Percentiles rank a stretch among this genome's conserved stretches.
Evolutionary conservation across 768 basidiomycete species (phyloP).

Genomic region (Macrolepiota albuminosa): DNA sequence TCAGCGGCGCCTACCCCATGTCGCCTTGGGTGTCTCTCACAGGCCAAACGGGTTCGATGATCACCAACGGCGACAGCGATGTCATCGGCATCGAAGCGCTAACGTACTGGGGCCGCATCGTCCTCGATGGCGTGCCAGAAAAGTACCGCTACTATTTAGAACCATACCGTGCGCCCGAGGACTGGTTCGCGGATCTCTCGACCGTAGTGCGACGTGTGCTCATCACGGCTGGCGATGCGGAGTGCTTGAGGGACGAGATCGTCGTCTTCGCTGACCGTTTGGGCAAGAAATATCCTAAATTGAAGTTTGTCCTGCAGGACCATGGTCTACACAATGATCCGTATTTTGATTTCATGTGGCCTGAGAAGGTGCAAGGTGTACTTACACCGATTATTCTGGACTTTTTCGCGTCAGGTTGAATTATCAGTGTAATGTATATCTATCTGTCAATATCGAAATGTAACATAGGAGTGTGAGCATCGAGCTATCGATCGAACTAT

Average conservation of each 20-base stretch:
- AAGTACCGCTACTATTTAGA: constrained; percentile 26
- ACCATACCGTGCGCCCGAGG: constrained; percentile 23
- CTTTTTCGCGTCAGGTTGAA: constrained; percentile 8
- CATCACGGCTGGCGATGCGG: constrained; percentile 30
- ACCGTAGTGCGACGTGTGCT: constrained; percentile 27
- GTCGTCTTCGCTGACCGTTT: constrained; percentile 20
- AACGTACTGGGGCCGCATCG: constrained; percentile 12
- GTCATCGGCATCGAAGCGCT: constrained; percentile 11
- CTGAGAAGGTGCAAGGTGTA: constrained; percentile 15
- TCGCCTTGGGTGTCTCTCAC: constrained; percentile 26
- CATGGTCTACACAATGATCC: constrained; percentile 33
- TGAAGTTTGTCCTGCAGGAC: constrained; percentile 24
- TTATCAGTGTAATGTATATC: not conserved
- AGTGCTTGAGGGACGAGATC: constrained; percentile 30
- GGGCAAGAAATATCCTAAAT: constrained; percentile 13
- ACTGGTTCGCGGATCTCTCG: constrained; percentile 29
- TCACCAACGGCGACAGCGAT: constrained; percentile 16
- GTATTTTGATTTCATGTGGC: constrained; percentile 25
- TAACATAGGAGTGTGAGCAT: too few relatives aligned
- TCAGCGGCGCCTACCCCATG: constrained; percentile 24
- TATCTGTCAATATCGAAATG: not conserved
- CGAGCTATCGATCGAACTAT: too few relatives aligned
- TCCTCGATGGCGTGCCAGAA: constrained; percentile 16
- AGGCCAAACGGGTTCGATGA: constrained; percentile 10
- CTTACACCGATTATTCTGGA: constrained; percentile 20